Evolutionary conservation across 2,329 filamentous ascomycete species (phyloP).

Genomic region (Beauveria australis): DNA sequence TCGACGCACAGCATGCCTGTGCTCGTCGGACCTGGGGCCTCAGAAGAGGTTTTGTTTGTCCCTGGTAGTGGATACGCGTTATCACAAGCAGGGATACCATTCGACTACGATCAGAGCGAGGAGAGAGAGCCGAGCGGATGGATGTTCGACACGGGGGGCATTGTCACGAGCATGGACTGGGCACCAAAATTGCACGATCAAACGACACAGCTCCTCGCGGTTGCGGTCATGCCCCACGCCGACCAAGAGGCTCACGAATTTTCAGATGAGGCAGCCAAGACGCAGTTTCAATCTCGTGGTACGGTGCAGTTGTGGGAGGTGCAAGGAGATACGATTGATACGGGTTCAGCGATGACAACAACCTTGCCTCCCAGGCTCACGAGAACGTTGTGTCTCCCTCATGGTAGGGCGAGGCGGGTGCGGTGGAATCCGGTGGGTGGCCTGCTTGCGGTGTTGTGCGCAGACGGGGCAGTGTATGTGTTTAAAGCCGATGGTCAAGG

Average conservation of each 20-base stretch:
- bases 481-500: conserved; percentile 31
- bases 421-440: conserved; percentile 45
- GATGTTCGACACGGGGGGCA: conserved; percentile 46
- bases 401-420: conserved; percentile 41
- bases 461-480: conserved; percentile 43
- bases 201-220: conserved; percentile 39
- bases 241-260: conserved; percentile 39
- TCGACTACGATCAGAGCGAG: conserved; percentile 18
- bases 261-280: conserved; percentile 27
- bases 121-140: conserved; percentile 33
- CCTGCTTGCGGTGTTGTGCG: conserved; percentile 41
- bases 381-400: conserved; percentile 39
- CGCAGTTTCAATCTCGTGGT: conserved; percentile 34
- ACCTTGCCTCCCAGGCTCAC: conserved; percentile 29
- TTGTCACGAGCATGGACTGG: conserved; percentile 47
- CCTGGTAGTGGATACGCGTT: conserved; percentile 20
- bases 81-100: conserved; percentile 22
- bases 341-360: conserved; percentile 25
- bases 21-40: conserved; percentile 24
- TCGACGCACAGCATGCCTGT: conserved; percentile 22
- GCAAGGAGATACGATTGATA: conserved; percentile 20
- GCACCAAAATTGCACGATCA: conserved; percentile 28
- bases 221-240: conserved; percentile 41
- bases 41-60: conserved; percentile 21
- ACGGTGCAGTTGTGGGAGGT: conserved; percentile 47